Percentiles rank a stretch among this genome's conserved stretches.
These are phyloP conservation scores for Microdochium bolleyi DNA, from an alignment of 2,329 filamentous ascomycete species.

Conservation along the genomic window DNA sequence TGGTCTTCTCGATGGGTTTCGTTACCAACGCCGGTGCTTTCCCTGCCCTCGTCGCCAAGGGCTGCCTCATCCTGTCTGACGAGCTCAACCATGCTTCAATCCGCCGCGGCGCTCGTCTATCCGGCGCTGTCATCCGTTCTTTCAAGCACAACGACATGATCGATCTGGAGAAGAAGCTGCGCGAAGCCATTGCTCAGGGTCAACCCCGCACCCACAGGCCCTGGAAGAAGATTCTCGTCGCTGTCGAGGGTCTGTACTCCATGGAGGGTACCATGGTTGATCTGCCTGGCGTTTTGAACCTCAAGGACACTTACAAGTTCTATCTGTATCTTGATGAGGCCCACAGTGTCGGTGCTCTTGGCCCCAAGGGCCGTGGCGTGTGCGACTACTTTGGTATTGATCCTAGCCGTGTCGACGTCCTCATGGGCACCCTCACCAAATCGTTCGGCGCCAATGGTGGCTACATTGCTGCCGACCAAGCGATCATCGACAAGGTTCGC, in stretches of 20 bases:
- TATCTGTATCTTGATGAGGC: slow-evolving; percentile 93
- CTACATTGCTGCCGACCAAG: slow-evolving; percentile 84
- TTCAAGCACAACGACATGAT: slow-evolving; percentile 98
- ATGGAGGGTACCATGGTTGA: slow-evolving; percentile 99
- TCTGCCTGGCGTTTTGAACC: slow-evolving; percentile 75
- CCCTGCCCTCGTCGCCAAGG: slow-evolving; percentile 85
- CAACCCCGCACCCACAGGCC: slow-evolving; percentile 97
- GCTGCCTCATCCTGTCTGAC: slow-evolving; percentile 90
- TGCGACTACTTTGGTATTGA: slow-evolving; percentile 97
- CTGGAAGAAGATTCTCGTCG: slow-evolving; percentile 98
- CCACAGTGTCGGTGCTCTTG: slow-evolving; percentile 89
- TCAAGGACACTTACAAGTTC: slow-evolving; percentile 97
- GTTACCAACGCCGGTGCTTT: slow-evolving; percentile 92
- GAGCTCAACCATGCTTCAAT: slow-evolving; percentile 98
- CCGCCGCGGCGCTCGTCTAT: slow-evolving; percentile 86
- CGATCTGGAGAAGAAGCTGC: slow-evolving; percentile 76
- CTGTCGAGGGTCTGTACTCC: slow-evolving; percentile 94
- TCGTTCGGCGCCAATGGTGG: slow-evolving; percentile 98
- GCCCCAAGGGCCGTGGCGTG: slow-evolving; percentile 80
- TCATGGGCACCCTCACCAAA: slow-evolving; percentile 98
- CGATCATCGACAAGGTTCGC: slow-evolving; percentile 86
- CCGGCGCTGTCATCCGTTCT: slow-evolving; percentile 87
- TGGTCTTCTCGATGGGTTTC: slow-evolving; percentile 99
- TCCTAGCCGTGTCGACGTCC: slow-evolving; percentile 78
- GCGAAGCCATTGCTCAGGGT: slow-evolving; percentile 90